A percentile compares a stretch with the other conserved stretches of the same genome.
These are phyloP conservation scores for Amanita pseudoporphyria DNA, from an alignment of 768 basidiomycete species.

Conservation along the genomic window DNA sequence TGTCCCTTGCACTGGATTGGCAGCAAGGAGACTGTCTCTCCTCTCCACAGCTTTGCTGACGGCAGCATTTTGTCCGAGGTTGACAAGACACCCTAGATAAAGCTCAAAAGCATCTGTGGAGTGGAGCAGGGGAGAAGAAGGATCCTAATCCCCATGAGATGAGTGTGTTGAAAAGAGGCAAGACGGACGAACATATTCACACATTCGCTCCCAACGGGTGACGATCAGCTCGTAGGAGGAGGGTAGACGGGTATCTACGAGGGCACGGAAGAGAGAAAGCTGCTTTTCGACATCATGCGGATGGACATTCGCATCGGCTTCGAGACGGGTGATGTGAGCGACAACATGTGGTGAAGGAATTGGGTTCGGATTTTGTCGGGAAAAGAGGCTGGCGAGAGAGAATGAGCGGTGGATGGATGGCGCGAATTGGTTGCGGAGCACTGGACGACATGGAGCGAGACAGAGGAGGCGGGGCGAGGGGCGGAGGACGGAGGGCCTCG, in stretches of 20 bases:
- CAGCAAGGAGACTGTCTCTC: constrained; percentile 52
- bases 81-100: constrained; percentile 63
- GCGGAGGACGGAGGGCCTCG: constrained; percentile 6
- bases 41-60: constrained; percentile 58
- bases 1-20: constrained; percentile 16
- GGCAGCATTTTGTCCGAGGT: constrained; percentile 43
- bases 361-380: constrained; percentile 33
- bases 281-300: constrained; percentile 66
- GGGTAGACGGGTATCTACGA: constrained; percentile 53
- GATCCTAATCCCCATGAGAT: constrained; percentile 35
- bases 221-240: constrained; percentile 66
- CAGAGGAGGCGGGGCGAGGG: not conserved
- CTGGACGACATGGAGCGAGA: constrained; percentile 1
- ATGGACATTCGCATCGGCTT: constrained; percentile 67
- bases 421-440: too few relatives aligned
- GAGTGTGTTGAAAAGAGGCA: constrained; percentile 6
- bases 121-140: constrained; percentile 55
- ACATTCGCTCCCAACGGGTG: constrained; percentile 75
- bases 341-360: constrained; percentile 56
- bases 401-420: constrained; percentile 16
- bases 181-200: constrained; percentile 57
- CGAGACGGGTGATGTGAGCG: constrained; percentile 61
- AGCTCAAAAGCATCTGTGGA: constrained; percentile 66
- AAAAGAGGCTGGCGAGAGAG: constrained; percentile 36
- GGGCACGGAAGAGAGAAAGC: constrained; percentile 56